A percentile compares a stretch with the other conserved stretches of the same genome.
Evolutionary conservation across 2,329 filamentous ascomycete genomes (phyloP).

Genomic region (Colletotrichum nymphaeae): DNA sequence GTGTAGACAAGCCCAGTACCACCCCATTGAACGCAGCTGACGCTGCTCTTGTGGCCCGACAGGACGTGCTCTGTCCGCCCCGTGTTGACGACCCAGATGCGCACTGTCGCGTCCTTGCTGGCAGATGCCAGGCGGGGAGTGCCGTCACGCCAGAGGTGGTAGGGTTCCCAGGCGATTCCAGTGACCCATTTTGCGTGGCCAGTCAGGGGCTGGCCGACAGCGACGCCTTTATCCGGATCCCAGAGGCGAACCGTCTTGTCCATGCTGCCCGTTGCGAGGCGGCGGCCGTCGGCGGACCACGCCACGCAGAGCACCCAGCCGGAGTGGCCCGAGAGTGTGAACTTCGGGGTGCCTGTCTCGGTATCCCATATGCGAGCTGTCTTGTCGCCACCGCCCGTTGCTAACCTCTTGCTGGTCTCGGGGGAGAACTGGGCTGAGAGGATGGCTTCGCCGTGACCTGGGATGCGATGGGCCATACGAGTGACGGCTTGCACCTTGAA

Average conservation of each 20-base stretch:
- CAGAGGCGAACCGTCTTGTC: slow-evolving; percentile 92
- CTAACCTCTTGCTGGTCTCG: slow-evolving; percentile 78
- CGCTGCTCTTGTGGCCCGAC: slow-evolving; percentile 87
- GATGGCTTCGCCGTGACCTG: slow-evolving; percentile 92
- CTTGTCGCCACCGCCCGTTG: slow-evolving; percentile 90
- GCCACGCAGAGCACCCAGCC: slow-evolving; percentile 90
- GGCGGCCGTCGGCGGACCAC: slow-evolving; percentile 85
- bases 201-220: slow-evolving; percentile 76
- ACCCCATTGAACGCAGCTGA: slow-evolving; percentile 94
- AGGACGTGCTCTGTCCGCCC: slow-evolving; percentile 84
- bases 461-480: slow-evolving; percentile 87
- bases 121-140: slow-evolving; percentile 85
- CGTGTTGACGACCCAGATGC: slow-evolving; percentile 86
- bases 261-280: slow-evolving; percentile 91
- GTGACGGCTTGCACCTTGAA: slow-evolving; percentile 94
- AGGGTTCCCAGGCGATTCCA: slow-evolving; percentile 87
- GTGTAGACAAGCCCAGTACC: slow-evolving; percentile 89
- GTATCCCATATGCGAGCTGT: slow-evolving; percentile 96
- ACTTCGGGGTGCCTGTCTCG: slow-evolving; percentile 88
- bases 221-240: slow-evolving; percentile 84
- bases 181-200: slow-evolving; percentile 93
- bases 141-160: slow-evolving; percentile 81
- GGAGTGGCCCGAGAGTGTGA: slow-evolving; percentile 87
- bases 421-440: slow-evolving; percentile 89
- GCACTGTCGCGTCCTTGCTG: slow-evolving; percentile 88